phyloP scores from a whole-genome alignment of 495 filamentous ascomycete species.

The Hypoxylon fuscum region DNA sequence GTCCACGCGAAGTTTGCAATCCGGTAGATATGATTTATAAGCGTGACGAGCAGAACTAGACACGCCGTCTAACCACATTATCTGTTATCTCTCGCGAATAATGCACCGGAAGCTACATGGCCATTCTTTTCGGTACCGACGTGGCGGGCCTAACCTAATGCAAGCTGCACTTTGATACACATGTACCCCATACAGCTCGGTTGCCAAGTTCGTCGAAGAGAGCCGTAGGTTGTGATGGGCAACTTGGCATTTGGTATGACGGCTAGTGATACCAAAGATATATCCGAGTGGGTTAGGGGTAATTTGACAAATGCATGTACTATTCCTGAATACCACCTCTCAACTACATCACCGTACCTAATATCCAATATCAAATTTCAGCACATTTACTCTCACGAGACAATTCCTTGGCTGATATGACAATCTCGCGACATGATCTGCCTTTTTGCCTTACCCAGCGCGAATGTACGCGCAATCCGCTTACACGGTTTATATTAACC shows the following conservation, averaged over 20 bases:
- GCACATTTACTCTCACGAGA: background rate
- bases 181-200: background rate
- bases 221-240: background rate
- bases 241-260: no score
- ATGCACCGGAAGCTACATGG: background rate
- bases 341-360: background rate
- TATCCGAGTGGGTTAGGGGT: no score
- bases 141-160: background rate
- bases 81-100: conserved; percentile 25
- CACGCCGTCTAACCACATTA: conserved; percentile 6
- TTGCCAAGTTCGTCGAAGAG: background rate
- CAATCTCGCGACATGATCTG: conserved; percentile 16
- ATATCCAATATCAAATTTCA: conserved; percentile 1
- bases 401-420: background rate
- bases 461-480: background rate
- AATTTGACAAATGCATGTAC: no score
- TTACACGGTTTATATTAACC: conserved; percentile 20
- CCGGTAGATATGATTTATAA: conserved; percentile 7
- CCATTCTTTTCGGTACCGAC: background rate
- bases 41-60: conserved; percentile 5
- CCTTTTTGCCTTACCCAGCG: background rate
- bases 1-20: background rate
- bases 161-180: background rate
- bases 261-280: no score
- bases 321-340: background rate